Evolutionary conservation across 768 basidiomycete genomes (phyloP), one percentile per base, ranked within the genome.

Genomic region (Lactifluus pinguis): DNA sequence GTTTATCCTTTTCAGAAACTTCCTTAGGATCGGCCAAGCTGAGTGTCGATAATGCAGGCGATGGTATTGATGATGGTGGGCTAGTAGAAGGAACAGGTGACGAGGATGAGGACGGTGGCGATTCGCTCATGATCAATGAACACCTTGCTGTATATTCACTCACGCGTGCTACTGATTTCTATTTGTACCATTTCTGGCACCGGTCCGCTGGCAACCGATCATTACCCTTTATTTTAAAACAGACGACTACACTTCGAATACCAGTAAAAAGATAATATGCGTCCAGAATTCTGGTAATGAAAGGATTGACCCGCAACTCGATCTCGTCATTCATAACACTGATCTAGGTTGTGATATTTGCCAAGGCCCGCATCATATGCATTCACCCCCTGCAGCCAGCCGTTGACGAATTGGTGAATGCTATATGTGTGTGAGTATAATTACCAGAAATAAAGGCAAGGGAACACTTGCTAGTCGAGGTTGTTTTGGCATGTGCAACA

Each of bases 401-500:
- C 88, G 66, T 91, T 91, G 66, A 87, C 66, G 66, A 80, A 79
- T 71, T 91, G 85, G 62, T 82, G 78, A 19, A 90, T 68, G 71
- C 87, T 57, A 57, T 57, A 57, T 6, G 36, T 34, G 30, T 29
- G 30, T 50, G 17, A 34, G 65, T 11, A 48, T 17, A 15, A 14
- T 19, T 7, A 13, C 19, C 50, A 52, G 10, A 14, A 3, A 57
- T 45, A 56, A 56, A 36, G 4, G 21, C 0, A 56, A 53, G 36
- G 17, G 36, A 53, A 29, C 5, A 76, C 86, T 66, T 68, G 87
- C 88, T 94, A 94, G 74, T 92, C 92, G 51, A 90, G 76, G 75
- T 93, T 93, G 70, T 90, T 85, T 76, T 92, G 90, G 71, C 86
- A 86, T 49, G 70, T 73, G 72, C 85, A 88, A 75, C 87, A 88